These are phyloP conservation scores for Leptodontidium sp. DNA, from an alignment of 2,329 filamentous ascomycete genomes.

Conservation along the genomic window DNA sequence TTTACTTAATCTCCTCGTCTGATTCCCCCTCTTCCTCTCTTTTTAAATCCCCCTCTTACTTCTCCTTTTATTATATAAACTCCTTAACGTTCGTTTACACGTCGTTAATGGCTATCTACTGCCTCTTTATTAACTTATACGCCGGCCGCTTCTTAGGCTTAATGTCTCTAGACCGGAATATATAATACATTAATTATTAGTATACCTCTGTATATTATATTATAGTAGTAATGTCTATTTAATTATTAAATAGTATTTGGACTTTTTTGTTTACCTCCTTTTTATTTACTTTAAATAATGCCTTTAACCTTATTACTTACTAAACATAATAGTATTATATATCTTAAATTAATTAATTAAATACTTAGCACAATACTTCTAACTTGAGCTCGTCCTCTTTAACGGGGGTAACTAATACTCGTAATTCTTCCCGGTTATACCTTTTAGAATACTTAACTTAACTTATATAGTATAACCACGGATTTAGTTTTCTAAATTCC, in stretches of 20 bases:
- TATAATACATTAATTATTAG: conserved; percentile 28
- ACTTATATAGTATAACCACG: background rate
- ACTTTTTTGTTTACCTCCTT: background rate
- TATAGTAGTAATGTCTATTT: conserved; percentile 26
- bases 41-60: conserved; percentile 7
- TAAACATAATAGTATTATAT: conserved; percentile 22
- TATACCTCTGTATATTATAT: conserved; percentile 20
- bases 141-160: conserved; percentile 13
- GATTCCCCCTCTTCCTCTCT: conserved; percentile 1
- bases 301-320: conserved; percentile 17
- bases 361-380: background rate
- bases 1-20: conserved; percentile 21
- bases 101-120: conserved; percentile 21
- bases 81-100: conserved; percentile 17
- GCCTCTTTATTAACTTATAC: conserved; percentile 14
- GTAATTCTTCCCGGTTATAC: conserved; percentile 16
- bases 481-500: background rate
- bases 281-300: conserved; percentile 16
- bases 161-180: conserved; percentile 21
- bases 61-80: conserved; percentile 23
- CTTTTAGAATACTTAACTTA: background rate
- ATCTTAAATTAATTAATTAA: conserved; percentile 19
- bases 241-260: conserved; percentile 16
- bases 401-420: conserved; percentile 17
- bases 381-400: background rate